Conservation (phyloP, 768 basidiomycete genomes). For the Amanita thiersii region DNA sequence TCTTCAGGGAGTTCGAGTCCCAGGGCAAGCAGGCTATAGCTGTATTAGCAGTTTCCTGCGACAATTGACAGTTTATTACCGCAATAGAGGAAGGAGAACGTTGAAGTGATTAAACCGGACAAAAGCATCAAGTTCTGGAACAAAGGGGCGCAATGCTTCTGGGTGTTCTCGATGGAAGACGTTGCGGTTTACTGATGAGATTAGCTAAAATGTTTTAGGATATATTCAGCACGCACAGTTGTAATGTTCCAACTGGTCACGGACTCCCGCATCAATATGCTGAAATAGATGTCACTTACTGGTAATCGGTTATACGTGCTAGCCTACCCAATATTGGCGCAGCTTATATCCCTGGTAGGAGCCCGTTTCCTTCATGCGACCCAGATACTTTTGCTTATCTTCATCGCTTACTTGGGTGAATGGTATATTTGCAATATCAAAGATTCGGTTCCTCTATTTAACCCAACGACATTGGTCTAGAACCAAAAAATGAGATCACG, state of each 20-base stretch:
- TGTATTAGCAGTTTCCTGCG: too few species aligned
- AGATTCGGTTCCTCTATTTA: slow-evolving; percentile 31
- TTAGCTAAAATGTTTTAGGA: neutral
- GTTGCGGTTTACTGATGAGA: slow-evolving; percentile 22
- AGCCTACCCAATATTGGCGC: slow-evolving; percentile 38
- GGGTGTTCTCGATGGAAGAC: slow-evolving; percentile 27
- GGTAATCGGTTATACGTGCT: neutral
- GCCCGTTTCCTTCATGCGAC: slow-evolving; percentile 32
- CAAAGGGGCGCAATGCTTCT: slow-evolving; percentile 24
- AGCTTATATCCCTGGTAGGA: slow-evolving; percentile 48
- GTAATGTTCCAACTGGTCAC: slow-evolving; percentile 39
- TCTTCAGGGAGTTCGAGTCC: slow-evolving; percentile 41
- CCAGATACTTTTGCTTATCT: slow-evolving; percentile 33
- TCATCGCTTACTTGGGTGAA: slow-evolving; percentile 30
- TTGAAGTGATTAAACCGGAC: slow-evolving; percentile 27
- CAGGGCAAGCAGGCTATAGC: slow-evolving; percentile 28
- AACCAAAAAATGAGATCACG: too few species aligned
- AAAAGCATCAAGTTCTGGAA: slow-evolving; percentile 28
- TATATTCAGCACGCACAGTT: slow-evolving; percentile 21
- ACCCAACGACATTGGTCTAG: neutral
- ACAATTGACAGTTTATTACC: too few species aligned
- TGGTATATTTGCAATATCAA: slow-evolving; percentile 38
- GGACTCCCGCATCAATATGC: slow-evolving; percentile 32
- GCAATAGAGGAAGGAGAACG: slow-evolving; percentile 26
- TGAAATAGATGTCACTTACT: slow-evolving; percentile 10